Evolutionary conservation across 768 basidiomycete genomes (phyloP), one percentile per base, ranked within the genome.

Genomic region (Boletus reticuloceps): DNA sequence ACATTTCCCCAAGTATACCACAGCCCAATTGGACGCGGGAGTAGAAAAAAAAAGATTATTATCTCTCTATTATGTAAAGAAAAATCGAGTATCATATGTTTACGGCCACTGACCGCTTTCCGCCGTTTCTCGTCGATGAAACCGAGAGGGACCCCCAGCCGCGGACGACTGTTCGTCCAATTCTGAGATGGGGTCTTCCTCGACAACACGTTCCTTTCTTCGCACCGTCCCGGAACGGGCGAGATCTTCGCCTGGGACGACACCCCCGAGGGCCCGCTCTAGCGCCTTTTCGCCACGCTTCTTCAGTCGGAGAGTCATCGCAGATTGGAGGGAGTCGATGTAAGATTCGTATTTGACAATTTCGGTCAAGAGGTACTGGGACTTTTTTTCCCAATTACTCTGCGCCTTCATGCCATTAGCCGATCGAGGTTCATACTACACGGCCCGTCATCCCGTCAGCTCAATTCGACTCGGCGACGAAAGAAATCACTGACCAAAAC

Each of bases 331-430:
- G 7, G 94, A 91, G 59, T 96, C 94, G 52, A 96, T 88, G 69
- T 99, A 99, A 16, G 90, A 89, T 50, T 92, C 86, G 71, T 98
- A 98, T 70, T 98, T 98, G 67, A 94, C 91, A 40, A 93, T 91
- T 74, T 99, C 96, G 10, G 89, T 83, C 50, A 94, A 79, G 45
- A 98, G 75, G 69, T 91, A 91, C 65, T 91, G 86, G 4, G 91
- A 93, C 68, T 89, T 95, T 68, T 84, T 88, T 74, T 91, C 90
- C 93, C 94, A 98, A 67, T 99, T 99, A 56, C 82, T 81, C 62
- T 83, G 79, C 1, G 97, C 87, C 72, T 87, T 98, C 61, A 77
- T 64, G 1, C 82, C 80, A 66, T 89, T 94, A 22, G 84, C 67
- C 22, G 91, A 85, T 13, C 88, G 84, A 1, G 89, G 80, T 54